Percentiles rank a stretch among this genome's conserved stretches.
Evolutionary conservation across 345 rosid genomes (phyloP).

Genomic region (Dimocarpus longan): DNA sequence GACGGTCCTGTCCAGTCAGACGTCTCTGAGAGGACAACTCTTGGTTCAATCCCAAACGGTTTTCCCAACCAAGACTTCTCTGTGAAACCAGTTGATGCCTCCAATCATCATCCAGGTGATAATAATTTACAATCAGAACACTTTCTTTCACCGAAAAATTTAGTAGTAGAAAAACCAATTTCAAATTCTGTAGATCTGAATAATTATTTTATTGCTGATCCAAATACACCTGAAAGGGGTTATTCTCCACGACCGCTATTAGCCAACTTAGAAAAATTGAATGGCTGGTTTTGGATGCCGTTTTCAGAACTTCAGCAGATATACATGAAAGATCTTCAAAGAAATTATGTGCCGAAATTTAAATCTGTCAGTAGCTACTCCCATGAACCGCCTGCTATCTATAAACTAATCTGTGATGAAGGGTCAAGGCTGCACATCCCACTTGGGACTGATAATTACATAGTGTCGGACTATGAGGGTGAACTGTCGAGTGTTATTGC

Average conservation of each 20-base stretch:
- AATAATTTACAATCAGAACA: conserved; percentile 24
- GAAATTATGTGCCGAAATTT: conserved; percentile 59
- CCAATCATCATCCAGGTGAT: conserved; percentile 22
- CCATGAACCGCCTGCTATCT: conserved; percentile 45
- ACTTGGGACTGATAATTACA: conserved; percentile 46
- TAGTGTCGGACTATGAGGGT: conserved; percentile 84
- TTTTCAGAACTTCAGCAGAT: conserved; percentile 64
- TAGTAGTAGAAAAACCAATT: conserved; percentile 39
- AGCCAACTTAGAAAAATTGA: conserved; percentile 44
- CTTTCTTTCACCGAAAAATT: conserved; percentile 22
- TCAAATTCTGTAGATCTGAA: conserved; percentile 33
- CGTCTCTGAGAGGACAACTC: conserved; percentile 30
- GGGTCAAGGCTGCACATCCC: conserved; percentile 73
- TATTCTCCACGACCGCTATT: conserved; percentile 37
- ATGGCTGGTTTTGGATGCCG: conserved; percentile 89
- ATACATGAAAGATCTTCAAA: conserved; percentile 55
- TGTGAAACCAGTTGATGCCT: conserved; percentile 12
- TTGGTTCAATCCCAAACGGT: conserved; percentile 16
- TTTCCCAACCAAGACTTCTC: conserved; percentile 13
- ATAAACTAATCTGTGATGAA: conserved; percentile 73
- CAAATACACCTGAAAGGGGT: conserved; percentile 33
- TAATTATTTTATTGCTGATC: conserved; percentile 25
- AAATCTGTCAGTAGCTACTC: conserved; percentile 45
- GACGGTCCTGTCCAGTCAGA: conserved; percentile 35
- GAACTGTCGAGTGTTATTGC: conserved; percentile 94